Base-by-base conservation (phyloP, 306 rosid genomes). In the Lotus japonicus region DNA sequence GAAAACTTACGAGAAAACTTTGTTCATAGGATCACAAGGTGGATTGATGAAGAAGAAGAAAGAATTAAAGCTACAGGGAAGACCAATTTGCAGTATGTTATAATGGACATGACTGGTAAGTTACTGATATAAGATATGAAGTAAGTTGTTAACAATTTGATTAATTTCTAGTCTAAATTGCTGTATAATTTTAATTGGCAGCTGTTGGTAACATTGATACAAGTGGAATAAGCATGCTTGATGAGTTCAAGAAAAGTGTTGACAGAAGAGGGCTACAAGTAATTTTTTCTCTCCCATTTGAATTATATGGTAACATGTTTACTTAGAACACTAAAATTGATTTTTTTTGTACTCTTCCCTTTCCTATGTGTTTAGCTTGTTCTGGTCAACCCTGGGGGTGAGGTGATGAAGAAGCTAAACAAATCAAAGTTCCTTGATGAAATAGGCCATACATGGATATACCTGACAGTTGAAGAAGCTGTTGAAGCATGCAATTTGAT, bases 21-120 rank as follows among this genome's bases (percentile, higher is more conserved):
- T 64, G 16, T 26, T 73, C 31, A 38, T 72, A 94, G 99, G 85
- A 86, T 94, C 79, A 49, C 81, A 81, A 88, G 97, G 80, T 94
- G 99, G 99, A 84, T 94, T 71, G 85, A 88, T 77, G 98, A 94
- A 12, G 98, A 94, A 79, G 95, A 94, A 81, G 98, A 90, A 38
- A 83, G 89, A 46, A 78, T 90, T 12, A 87, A 88, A 74, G 74
- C 83, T 44, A 1, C 85, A 9, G 90, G 82, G 11, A 84, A 86
- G 56, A 73, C 73, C 41, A 82, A 77, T 72, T 81, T 94, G 73
- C 87, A 90, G 63, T 86, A 81, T 83, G 84, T 94, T 39, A 83
- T 94, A 54, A 53, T 94, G 83, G 86, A 94, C 50, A 78, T 94
- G 97, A 82, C 82, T 18, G 86, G 98, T 90, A 83, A 68, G 70